Evolutionary conservation across 2,329 filamentous ascomycete species (phyloP).

Genomic region (Macrophomina pseudophaseolina): DNA sequence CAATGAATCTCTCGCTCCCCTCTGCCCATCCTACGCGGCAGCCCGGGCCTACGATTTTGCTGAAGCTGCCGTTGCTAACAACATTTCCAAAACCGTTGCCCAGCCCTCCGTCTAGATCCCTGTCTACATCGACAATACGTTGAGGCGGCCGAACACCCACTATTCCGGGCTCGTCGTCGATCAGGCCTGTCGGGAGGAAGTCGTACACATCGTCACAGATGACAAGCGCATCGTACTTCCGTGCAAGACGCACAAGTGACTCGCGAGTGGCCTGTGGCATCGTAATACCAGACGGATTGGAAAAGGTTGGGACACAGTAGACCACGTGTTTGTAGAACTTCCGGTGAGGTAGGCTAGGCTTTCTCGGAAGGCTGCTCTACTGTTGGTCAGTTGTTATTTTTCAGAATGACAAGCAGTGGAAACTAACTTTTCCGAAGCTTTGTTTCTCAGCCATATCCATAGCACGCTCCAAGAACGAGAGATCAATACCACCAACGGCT

Average conservation of each 20-base stretch:
- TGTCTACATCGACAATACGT: slow-evolving; percentile 65
- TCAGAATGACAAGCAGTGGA: slow-evolving; percentile 17
- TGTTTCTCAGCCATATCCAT: slow-evolving; percentile 58
- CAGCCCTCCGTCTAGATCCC: slow-evolving; percentile 65
- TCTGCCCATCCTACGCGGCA: slow-evolving; percentile 88
- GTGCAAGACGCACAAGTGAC: slow-evolving; percentile 72
- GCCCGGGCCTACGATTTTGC: slow-evolving; percentile 83
- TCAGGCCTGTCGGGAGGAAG: slow-evolving; percentile 76
- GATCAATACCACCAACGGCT: slow-evolving; percentile 64
- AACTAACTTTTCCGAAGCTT: slow-evolving; percentile 33
- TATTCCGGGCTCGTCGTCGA: slow-evolving; percentile 31
- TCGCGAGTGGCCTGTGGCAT: slow-evolving; percentile 75
- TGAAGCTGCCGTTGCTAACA: slow-evolving; percentile 86
- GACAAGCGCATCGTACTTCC: slow-evolving; percentile 79
- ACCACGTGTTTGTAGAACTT: slow-evolving; percentile 88
- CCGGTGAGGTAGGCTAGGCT: slow-evolving; percentile 34
- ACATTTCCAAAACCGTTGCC: slow-evolving; percentile 75
- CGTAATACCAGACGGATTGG: slow-evolving; percentile 84
- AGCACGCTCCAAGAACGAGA: slow-evolving; percentile 62
- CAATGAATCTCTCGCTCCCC: slow-evolving; percentile 65
- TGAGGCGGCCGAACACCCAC: slow-evolving; percentile 41
- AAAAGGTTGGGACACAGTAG: slow-evolving; percentile 86
- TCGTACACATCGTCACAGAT: slow-evolving; percentile 94
- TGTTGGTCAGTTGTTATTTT: no score
- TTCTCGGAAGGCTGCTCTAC: slow-evolving; percentile 42